Conservation (phyloP, 306 rosid species). For the Lagenaria siceraria region DNA sequence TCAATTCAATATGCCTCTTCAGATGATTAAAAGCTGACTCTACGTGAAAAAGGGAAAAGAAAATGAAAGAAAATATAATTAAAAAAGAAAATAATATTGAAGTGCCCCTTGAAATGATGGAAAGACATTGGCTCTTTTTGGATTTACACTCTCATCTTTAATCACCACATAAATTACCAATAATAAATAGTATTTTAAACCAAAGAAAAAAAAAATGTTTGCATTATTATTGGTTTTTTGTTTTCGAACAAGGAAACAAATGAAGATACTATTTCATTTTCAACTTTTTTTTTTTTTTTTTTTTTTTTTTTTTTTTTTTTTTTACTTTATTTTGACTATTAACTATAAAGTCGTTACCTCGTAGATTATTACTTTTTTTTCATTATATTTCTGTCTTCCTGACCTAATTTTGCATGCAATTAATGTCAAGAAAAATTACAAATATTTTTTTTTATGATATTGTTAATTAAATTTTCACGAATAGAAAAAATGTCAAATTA, state of each 20-base stretch:
- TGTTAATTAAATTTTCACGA: too few species aligned
- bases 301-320: too few species aligned
- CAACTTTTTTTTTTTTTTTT: too few species aligned
- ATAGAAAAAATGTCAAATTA: too few species aligned
- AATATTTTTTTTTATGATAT: too few species aligned
- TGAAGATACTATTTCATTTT: background rate
- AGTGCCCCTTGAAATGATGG: constrained; percentile 30
- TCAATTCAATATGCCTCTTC: constrained; percentile 18
- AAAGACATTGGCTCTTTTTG: constrained; percentile 16
- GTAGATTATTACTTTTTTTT: too few species aligned
- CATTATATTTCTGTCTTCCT: too few species aligned
- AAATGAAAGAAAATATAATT: background rate
- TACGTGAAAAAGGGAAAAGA: background rate
- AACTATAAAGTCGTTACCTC: background rate
- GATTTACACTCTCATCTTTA: background rate
- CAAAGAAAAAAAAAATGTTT: background rate
- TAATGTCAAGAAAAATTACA: too few species aligned
- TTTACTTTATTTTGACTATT: background rate
- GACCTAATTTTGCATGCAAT: too few species aligned
- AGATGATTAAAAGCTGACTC: constrained; percentile 17
- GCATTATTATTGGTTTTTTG: background rate
- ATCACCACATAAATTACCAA: constrained; percentile 5
- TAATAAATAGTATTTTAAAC: background rate
- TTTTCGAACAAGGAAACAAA: background rate
- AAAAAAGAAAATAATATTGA: background rate